These are phyloP conservation scores for Dioszegia hungarica DNA, from an alignment of 768 basidiomycete genomes.

Conservation along the genomic window DNA sequence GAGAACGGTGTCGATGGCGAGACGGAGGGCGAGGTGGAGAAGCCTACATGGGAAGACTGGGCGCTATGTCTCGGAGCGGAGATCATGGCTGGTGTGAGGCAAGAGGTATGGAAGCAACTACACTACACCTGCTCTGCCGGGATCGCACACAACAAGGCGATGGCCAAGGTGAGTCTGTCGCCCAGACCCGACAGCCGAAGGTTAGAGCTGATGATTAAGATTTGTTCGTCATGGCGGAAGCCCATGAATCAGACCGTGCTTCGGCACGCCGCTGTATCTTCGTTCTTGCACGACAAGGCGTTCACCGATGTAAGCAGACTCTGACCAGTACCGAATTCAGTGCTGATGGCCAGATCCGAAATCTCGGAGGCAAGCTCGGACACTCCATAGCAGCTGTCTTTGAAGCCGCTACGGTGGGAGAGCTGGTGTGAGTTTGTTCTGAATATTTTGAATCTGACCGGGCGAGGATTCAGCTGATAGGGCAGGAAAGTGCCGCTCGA, in stretches of 20 bases:
- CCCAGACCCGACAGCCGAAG: no score
- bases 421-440: slow-evolving; percentile 81
- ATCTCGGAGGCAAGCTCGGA: slow-evolving; percentile 90
- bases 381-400: slow-evolving; percentile 77
- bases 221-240: slow-evolving; percentile 85
- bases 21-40: slow-evolving; percentile 52
- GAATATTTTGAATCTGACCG: not conserved
- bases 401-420: slow-evolving; percentile 79
- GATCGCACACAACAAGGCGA: slow-evolving; percentile 83
- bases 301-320: slow-evolving; percentile 67
- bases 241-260: slow-evolving; percentile 79
- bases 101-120: slow-evolving; percentile 63
- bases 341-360: slow-evolving; percentile 63
- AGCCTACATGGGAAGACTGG: slow-evolving; percentile 76
- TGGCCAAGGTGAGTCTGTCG: slow-evolving; percentile 67
- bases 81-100: slow-evolving; percentile 67
- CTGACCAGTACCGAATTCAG: not conserved
- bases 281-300: slow-evolving; percentile 70
- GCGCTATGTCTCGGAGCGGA: slow-evolving; percentile 83
- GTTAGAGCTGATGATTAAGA: slow-evolving; percentile 50
- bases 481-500: slow-evolving; percentile 45
- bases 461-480: slow-evolving; percentile 4
- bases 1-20: not conserved
- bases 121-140: slow-evolving; percentile 92
- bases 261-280: slow-evolving; percentile 72